Conservation (phyloP, 306 rosid genomes). For the Parietaria judaica region DNA sequence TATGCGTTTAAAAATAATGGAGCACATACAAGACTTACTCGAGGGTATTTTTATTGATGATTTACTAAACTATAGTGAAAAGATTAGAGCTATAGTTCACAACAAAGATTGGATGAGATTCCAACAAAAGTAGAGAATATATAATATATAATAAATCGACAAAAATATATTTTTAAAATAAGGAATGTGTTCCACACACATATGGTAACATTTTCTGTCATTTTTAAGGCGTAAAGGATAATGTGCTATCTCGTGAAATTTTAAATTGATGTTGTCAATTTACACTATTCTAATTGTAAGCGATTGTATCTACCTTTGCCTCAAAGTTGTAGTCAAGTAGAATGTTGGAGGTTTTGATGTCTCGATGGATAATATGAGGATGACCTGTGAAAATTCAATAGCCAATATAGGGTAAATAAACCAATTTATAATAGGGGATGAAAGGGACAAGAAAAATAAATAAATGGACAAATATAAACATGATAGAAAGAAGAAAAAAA, state of each 20-base stretch:
- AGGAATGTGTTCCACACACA: not conserved
- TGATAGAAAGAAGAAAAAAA: not conserved
- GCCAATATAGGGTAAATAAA: not conserved
- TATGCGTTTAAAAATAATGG: too few species aligned
- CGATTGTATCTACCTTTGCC: slow-evolving; percentile 47
- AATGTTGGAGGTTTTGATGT: slow-evolving; percentile 78
- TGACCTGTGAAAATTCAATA: slow-evolving; percentile 46
- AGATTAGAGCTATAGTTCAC: too few species aligned
- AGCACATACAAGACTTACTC: too few species aligned
- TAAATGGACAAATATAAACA: not conserved
- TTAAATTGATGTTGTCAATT: too few species aligned
- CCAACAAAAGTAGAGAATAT: too few species aligned
- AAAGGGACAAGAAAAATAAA: not conserved
- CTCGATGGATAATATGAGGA: slow-evolving; percentile 90
- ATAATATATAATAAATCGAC: too few species aligned
- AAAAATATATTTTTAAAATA: not conserved
- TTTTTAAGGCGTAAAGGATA: too few species aligned
- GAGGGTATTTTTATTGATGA: too few species aligned
- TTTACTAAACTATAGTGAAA: too few species aligned
- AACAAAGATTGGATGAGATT: too few species aligned
- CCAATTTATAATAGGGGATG: not conserved
- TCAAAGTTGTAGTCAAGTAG: slow-evolving; percentile 65
- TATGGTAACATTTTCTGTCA: not conserved
- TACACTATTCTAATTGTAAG: too few species aligned
- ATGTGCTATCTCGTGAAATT: too few species aligned